phyloP scores from a whole-genome alignment of 163 green algal genomes.

The Scenedesmus sp. region DNA sequence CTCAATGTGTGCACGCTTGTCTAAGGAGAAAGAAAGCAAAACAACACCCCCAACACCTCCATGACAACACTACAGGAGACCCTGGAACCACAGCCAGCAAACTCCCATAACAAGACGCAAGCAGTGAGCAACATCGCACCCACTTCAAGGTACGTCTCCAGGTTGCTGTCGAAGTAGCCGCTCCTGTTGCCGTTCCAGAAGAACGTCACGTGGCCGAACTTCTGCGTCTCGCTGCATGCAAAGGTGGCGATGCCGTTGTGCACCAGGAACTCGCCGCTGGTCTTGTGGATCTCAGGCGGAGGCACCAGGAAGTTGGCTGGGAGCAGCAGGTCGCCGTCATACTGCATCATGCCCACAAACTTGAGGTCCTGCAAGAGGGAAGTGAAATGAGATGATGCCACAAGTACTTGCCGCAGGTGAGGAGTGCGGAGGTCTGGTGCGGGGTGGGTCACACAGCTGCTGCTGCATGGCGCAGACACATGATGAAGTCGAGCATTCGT shows the following conservation, averaged over 20 bases:
- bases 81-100: too few species aligned
- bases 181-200: constrained; percentile 99
- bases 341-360: constrained; percentile 96
- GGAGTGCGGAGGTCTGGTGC: background rate
- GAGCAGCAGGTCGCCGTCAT: constrained; percentile 97
- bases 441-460: too few species aligned
- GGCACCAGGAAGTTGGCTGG: constrained; percentile 94
- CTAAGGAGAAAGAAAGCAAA: too few species aligned
- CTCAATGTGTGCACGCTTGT: too few species aligned
- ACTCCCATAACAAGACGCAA: background rate
- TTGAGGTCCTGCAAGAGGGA: constrained; percentile 56
- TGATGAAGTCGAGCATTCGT: background rate
- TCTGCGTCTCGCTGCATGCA: constrained; percentile 92
- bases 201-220: constrained; percentile 97
- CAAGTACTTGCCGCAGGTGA: background rate
- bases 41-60: too few species aligned
- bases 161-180: constrained; percentile 92
- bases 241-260: constrained; percentile 89
- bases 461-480: background rate
- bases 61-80: too few species aligned
- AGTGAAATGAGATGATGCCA: background rate
- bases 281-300: constrained; percentile 88
- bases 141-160: constrained; percentile 96
- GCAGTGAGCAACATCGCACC: background rate
- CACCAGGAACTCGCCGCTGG: constrained; percentile 85